Percentiles rank a stretch among this genome's conserved stretches.
phyloP scores from a whole-genome alignment of 2,329 filamentous ascomycete species.

The Clonostachys byssicola region DNA sequence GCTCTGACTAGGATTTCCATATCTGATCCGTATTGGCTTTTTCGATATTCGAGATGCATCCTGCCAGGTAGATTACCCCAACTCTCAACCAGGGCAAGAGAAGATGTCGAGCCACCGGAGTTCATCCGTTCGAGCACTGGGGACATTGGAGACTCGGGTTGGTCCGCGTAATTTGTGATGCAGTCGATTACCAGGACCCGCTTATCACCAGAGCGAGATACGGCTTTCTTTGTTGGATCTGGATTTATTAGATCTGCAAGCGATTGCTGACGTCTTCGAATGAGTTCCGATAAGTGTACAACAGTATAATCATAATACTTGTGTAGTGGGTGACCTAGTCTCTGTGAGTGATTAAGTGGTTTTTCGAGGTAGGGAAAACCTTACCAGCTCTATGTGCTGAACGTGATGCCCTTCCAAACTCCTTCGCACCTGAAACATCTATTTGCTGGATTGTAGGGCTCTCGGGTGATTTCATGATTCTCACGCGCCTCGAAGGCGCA shows the following conservation, averaged over 20 bases:
- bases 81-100: conserved; percentile 20
- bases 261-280: conserved; percentile 38
- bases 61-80: conserved; percentile 36
- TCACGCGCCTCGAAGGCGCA: conserved; percentile 50
- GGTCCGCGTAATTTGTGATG: conserved; percentile 46
- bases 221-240: conserved; percentile 6
- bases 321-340: conserved; percentile 56
- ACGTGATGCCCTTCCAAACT: conserved; percentile 36
- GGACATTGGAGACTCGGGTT: conserved; percentile 38
- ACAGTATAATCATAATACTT: conserved; percentile 58
- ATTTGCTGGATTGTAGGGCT: conserved; percentile 57
- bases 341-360: conserved; percentile 6
- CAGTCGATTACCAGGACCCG: conserved; percentile 59
- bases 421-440: conserved; percentile 41
- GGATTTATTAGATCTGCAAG: conserved; percentile 40
- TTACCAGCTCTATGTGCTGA: conserved; percentile 43
- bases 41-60: conserved; percentile 52
- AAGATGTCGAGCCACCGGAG: conserved; percentile 11
- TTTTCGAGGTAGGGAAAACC: conserved; percentile 3
- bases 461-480: conserved; percentile 53
- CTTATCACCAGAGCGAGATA: conserved; percentile 9
- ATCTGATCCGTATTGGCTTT: conserved; percentile 58
- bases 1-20: conserved; percentile 69
- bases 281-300: conserved; percentile 53
- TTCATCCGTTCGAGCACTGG: conserved; percentile 33